A percentile compares a stretch with the other conserved stretches of the same genome.
These are phyloP conservation scores for Tulasnella sp. DNA, from an alignment of 768 basidiomycete genomes.

Conservation along the genomic window DNA sequence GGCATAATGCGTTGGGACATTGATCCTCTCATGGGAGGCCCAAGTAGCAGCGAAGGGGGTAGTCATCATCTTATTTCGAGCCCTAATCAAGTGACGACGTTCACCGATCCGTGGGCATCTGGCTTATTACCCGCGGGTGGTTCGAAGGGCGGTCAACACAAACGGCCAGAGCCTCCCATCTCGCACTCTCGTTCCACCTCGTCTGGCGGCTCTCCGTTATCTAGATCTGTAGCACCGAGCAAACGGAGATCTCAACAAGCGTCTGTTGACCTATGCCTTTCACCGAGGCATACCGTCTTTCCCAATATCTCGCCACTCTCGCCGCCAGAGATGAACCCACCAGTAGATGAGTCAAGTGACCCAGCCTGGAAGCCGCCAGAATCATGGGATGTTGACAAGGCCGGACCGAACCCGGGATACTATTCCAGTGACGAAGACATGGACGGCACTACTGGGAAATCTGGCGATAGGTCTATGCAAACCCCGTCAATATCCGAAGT, in stretches of 20 bases:
- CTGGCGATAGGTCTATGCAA: neutral
- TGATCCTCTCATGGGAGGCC: neutral
- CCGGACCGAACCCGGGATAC: neutral
- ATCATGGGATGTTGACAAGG: conserved; percentile 60
- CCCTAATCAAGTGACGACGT: neutral
- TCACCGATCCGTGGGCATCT: conserved; percentile 3
- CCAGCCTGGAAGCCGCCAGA: conserved; percentile 58
- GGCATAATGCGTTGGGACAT: neutral
- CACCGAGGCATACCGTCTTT: neutral
- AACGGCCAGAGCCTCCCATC: neutral
- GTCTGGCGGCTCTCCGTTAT: neutral
- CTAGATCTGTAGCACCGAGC: neutral
- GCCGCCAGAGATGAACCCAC: conserved; percentile 1
- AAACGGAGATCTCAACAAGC: neutral
- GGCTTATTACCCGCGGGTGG: neutral
- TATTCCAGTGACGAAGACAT: conserved; percentile 10
- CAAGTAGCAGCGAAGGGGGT: conserved; percentile 12
- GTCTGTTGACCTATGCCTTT: neutral
- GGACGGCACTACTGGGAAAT: neutral
- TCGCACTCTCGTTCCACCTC: neutral
- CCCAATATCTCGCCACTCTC: conserved; percentile 9
- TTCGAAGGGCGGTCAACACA: neutral
- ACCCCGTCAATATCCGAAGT: neutral
- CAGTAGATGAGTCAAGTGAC: conserved; percentile 21
- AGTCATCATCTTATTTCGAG: neutral